Evolutionary conservation across 768 basidiomycete species (phyloP), one percentile per base, ranked within the genome.

Genomic region (Kwoniella heveanensis): DNA sequence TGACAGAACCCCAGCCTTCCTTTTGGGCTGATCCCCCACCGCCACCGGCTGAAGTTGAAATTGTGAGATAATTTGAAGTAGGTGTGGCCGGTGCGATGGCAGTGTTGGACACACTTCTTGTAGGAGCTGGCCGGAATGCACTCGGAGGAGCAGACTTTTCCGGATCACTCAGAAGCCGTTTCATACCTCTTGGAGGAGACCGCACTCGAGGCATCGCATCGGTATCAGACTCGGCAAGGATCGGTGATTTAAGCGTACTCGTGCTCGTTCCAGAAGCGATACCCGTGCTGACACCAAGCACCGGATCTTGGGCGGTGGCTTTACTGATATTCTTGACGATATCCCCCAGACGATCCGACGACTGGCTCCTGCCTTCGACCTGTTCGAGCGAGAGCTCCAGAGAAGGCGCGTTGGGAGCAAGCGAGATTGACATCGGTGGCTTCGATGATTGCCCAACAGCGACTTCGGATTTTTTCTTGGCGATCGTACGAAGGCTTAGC

Each of bases 1-100:
- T 73, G 13, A 73, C 66, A 2, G 70, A 70, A 26, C 64, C 63
- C 74, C 71, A 76, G 1, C 68, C 68, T 52, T 76, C 74, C 30
- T 60, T 62, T 22, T 30, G 30, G 19, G 21, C n/a, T 1, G 36
- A 15, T 7, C 52, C 36, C 15, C 39, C 39, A 10, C 39, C 39
- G 8, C 46, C 52, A 30, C 26, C 49, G 1, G 46, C 29, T 10
- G 39, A 15, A 37, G 29, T 24, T 21, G 62, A 52, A 1, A 51
- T 54, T 8, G 62, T 49, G 15, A 32, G 44, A 29, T 22, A 29
- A 21, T 29, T 26, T 12, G 24, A 32, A 13, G 30, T 21, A 25
- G 67, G 64, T 1, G 60, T 53, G 6, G 47, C 29, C 2, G 64
- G 32, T 26, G 65, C 29, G 26, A 60, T 30, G 15, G 57, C 25